phyloP scores from a whole-genome alignment of 169 alveolate genomes.

The Perkinsus olseni region DNA sequence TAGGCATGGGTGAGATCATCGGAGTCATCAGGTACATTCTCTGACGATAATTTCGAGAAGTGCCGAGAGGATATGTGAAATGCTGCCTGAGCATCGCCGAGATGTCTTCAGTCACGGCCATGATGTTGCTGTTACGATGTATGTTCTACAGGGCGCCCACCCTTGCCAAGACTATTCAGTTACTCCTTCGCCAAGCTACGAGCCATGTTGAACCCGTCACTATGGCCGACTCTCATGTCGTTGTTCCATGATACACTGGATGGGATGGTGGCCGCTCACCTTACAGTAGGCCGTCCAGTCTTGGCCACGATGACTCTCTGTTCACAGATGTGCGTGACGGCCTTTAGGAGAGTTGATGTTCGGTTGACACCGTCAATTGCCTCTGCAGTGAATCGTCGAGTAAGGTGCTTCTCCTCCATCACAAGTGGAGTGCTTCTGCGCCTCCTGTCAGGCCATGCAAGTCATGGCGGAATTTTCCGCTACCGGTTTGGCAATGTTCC shows the following conservation, averaged over 20 bases:
- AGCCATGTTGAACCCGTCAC: neutral
- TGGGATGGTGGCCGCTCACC: neutral
- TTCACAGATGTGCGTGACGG: neutral
- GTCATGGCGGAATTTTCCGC: neutral
- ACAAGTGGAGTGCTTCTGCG: neutral
- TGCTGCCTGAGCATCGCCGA: neutral
- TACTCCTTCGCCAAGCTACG: neutral
- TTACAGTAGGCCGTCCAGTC: neutral
- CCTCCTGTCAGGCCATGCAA: neutral
- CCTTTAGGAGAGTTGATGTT: neutral
- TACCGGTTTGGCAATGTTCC: neutral
- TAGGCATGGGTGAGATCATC: neutral
- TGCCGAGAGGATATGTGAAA: neutral
- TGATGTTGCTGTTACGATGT: neutral
- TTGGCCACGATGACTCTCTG: neutral
- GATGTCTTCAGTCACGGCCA: neutral
- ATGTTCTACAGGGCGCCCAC: neutral
- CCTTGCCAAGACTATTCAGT: neutral
- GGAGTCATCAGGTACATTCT: neutral
- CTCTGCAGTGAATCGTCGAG: neutral
- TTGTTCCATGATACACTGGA: neutral
- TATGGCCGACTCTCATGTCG: neutral
- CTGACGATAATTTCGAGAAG: neutral
- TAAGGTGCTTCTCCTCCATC: neutral
- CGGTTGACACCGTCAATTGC: neutral